Evolutionary conservation across 148 eudicot species (phyloP), one percentile per base, ranked within the genome.

Genomic region (Salicornia ramosissima): DNA sequence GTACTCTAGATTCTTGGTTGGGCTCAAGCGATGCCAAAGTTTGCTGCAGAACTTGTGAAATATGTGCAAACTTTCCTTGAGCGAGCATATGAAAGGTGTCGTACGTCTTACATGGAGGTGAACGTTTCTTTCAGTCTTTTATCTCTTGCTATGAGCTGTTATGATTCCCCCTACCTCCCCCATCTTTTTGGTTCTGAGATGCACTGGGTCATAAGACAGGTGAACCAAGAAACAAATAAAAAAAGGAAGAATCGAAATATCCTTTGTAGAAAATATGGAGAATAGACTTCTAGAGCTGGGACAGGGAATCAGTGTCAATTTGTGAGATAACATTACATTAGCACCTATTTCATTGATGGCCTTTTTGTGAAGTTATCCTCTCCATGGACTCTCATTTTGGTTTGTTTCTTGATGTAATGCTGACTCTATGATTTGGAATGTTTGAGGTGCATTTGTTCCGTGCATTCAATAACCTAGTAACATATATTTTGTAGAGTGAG

Each of bases 1-100:
- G 66, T 70, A 52, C n/a, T 33, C 68, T 71, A 95, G 99, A 96
- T 95, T 33, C 84, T 91, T 79, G 93, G 96, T 31, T 95, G 99
- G 99, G 99, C 99, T 71, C 97, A 89, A 76, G 87, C 99, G 78
- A 91, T 95, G 99, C 99, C 99, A 42, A 95, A 89, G 75, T 95
- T 91, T 75, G 82, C 97, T 70, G 75, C 87, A 70, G 99, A 91
- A 71, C 93, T 95, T 74, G 88, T 91, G 74, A 87, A 86, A 68
- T 87, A 91, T 50, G 97, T 95, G 68, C 93, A 89, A 70, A 87
- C 99, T 66, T 91, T 95, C 76, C 91, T 95, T 46, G 99, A 91
- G 79, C 83, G 99, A 85, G 79, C 97, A 51, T 91, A 89, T 78
- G 99, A 95, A 89, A 95, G 99, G 87, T 95, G 99, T 54, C 96